Percentiles rank a stretch among this genome's conserved stretches.
phyloP scores from a whole-genome alignment of 2,329 filamentous ascomycete species.

The Aspergillus piperis region DNA sequence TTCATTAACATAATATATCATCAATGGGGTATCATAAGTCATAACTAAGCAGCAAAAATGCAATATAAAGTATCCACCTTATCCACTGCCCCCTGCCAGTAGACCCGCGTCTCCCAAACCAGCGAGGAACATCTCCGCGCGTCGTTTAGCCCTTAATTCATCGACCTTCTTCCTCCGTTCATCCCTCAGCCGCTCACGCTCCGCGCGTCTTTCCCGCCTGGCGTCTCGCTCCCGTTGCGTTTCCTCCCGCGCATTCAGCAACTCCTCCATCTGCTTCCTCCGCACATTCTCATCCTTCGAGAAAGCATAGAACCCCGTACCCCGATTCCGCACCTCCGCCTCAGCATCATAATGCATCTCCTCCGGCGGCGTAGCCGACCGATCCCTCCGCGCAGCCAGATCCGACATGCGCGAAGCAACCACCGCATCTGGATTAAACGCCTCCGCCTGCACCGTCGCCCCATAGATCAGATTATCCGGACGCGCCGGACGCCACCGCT shows the following conservation, averaged over 20 bases:
- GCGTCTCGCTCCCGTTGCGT: constrained; percentile 66
- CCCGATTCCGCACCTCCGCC: constrained; percentile 80
- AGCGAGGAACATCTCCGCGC: constrained; percentile 73
- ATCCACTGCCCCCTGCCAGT: constrained; percentile 1
- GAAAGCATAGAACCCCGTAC: constrained; percentile 90
- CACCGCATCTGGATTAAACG: constrained; percentile 74
- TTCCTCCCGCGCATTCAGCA: constrained; percentile 66
- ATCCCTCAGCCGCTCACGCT: constrained; percentile 64
- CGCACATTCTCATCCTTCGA: constrained; percentile 69
- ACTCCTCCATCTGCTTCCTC: constrained; percentile 72
- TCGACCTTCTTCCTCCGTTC: constrained; percentile 52
- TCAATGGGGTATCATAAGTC: constrained; percentile 15
- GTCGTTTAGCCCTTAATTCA: constrained; percentile 61
- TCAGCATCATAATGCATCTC: constrained; percentile 83
- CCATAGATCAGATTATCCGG: constrained; percentile 78
- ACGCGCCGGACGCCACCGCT: constrained; percentile 48
- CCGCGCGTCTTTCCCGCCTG: constrained; percentile 59
- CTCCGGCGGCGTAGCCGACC: constrained; percentile 75
- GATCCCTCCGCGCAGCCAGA: constrained; percentile 75
- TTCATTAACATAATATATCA: constrained; percentile 6
- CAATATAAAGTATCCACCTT: not conserved
- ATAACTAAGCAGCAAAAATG: not conserved
- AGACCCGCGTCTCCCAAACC: constrained; percentile 47
- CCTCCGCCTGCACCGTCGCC: constrained; percentile 77
- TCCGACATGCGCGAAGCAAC: constrained; percentile 71